Base-by-base conservation (phyloP, 257 asterid species). In the Lycium barbarum region DNA sequence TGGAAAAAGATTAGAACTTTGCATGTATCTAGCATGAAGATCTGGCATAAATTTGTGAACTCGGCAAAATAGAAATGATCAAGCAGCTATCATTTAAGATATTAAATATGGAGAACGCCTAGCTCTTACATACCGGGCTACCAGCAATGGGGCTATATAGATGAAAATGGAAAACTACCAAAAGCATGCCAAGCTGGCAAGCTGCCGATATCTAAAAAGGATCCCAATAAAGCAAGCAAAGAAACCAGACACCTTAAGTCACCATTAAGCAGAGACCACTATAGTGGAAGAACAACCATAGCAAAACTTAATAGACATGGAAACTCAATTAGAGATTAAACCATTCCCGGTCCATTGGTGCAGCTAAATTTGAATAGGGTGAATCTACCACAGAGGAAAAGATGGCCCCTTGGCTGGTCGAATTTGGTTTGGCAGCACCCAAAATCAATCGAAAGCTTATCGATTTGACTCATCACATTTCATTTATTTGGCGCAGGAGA, bases 301-400 rank as follows among this genome's bases (percentile, higher is more conserved):
- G 57, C 80, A n/a, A 49, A 73, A 73, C 80, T n/a, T 73, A 20
- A 73, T 59, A 45, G 80, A 20, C 59, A 73, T 73, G 80, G 80
- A 73, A 45, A 40, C 79, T 71, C 57, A 47, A 45, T n/a, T 20
- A 73, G 59, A 20, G 80, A 73, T 73, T 6, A 73, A 43, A 26
- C 59, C 47, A 73, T 11, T 73, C n/a, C 35, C 33, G 59, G 80
- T 45, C 33, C 58, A 73, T 20, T 45, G 40, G 38, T 73, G 11
- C 80, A 45, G 5, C 40, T 47, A 11, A 73, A 73, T 45, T 45
- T 45, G 59, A 73, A 20, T 73, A 73, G 6, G n/a, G 47, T 73
- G 58, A 73, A 73, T 47, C 59, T 45, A 73, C 80, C 80, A 72
- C 80, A 73, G 0, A 45, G 10, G 57, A 53, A 45, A 73, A 73